Evolutionary conservation across 148 eudicot genomes (phyloP), one percentile per base, ranked within the genome.

Genomic region (Salicornia ramosissima): DNA sequence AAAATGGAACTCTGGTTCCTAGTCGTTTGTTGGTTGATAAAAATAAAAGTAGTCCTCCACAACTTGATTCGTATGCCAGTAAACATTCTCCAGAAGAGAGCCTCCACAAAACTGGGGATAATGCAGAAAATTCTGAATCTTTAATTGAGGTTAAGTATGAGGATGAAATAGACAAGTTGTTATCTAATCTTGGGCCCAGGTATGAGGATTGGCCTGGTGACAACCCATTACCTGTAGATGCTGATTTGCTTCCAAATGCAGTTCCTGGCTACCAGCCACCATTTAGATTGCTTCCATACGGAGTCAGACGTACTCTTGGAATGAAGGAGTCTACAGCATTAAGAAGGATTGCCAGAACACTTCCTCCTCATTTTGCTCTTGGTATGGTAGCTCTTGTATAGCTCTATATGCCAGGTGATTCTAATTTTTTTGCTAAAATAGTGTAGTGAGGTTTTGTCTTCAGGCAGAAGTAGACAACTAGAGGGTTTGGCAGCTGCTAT

Each of bases 381-480:
- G 98, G 98, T 90, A 85, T 66, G 74, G 46, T 22, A 21, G 69
- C 43, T 24, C 67, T 65, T 43, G 43, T 39, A 21, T 70, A 28
- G 59, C 22, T 22, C 57, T 62, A 34, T 34, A 14, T 45, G 22
- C 42, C 70, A 22, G 28, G 1, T 54, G 54, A n/a, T 56, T 29
- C 15, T 24, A 42, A 22, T 12, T 6, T 15, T 28, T 57, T 24
- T 49, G 56, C 58, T 33, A 55, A n/a, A n/a, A 46, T 60, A 52
- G 19, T 60, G 58, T 42, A 57, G 34, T 61, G 43, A 65, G 50
- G 50, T 72, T 24, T 67, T 56, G 68, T 75, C 59, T 80, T 62
- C 91, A 93, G 98, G 98, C 58, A 86, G 98, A 83, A 94, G 95
- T 78, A 87, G 98, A 75, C 97, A 88, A 79, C 92, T 88, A 68